Evolutionary conservation across 2,329 filamentous ascomycete genomes (phyloP).

Genomic region (Didymella sp.): DNA sequence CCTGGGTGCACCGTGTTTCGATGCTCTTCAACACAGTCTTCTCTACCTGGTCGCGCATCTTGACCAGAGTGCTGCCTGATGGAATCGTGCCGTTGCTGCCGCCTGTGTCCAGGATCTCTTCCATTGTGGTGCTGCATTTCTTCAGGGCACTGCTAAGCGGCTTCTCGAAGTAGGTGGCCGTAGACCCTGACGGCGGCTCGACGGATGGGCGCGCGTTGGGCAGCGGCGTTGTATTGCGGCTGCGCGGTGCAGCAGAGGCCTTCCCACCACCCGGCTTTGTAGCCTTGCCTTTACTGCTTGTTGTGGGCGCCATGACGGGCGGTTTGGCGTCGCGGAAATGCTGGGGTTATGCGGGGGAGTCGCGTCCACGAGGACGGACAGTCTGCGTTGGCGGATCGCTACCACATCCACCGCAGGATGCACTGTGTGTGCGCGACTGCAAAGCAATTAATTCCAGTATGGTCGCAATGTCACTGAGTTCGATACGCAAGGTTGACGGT

Average conservation of each 20-base stretch:
- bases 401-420: background rate
- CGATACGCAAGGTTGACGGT: background rate
- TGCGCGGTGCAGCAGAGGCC: slow-evolving; percentile 54
- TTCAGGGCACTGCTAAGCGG: slow-evolving; percentile 61
- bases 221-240: slow-evolving; percentile 79
- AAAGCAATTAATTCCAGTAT: background rate
- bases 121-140: slow-evolving; percentile 67
- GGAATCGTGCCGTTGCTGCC: slow-evolving; percentile 60
- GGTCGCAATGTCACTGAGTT: background rate
- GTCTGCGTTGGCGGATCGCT: background rate
- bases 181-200: slow-evolving; percentile 39
- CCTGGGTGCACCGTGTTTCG: slow-evolving; percentile 65
- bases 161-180: slow-evolving; percentile 70
- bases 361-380: slow-evolving; percentile 9
- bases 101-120: slow-evolving; percentile 72
- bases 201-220: slow-evolving; percentile 59
- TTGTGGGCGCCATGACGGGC: slow-evolving; percentile 42
- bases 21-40: slow-evolving; percentile 55
- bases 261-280: slow-evolving; percentile 48
- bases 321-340: background rate
- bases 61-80: slow-evolving; percentile 68
- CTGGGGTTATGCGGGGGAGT: slow-evolving; percentile 11
- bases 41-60: slow-evolving; percentile 71
- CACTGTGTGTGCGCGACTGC: background rate
- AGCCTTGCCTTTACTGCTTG: slow-evolving; percentile 60